Evolutionary conservation across 208 protist genomes (phyloP).

Genomic region (Crithidia fasciculata): DNA sequence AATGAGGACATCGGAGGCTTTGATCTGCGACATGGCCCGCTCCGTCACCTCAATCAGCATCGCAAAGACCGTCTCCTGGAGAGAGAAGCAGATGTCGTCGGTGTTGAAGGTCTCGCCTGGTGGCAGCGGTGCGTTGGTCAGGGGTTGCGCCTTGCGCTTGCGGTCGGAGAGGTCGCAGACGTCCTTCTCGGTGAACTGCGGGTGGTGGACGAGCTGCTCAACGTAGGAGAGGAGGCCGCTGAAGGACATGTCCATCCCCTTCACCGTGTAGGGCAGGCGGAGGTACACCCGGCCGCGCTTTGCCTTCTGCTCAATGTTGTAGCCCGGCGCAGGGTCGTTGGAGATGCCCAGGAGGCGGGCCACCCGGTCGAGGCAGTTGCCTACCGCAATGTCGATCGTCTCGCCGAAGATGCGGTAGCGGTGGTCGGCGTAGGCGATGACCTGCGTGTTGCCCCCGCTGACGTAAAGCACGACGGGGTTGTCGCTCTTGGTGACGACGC

Average conservation of each 20-base stretch:
- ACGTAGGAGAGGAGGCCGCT: slow-evolving; percentile 94
- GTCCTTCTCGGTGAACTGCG: slow-evolving; percentile 61
- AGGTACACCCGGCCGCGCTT: slow-evolving; percentile 84
- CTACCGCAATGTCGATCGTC: slow-evolving; percentile 99
- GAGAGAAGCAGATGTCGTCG: slow-evolving; percentile 98
- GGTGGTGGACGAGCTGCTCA: slow-evolving; percentile 74
- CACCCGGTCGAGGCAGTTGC: slow-evolving; percentile 98
- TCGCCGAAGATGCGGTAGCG: slow-evolving; percentile 99
- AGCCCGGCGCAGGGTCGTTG: slow-evolving; percentile 99
- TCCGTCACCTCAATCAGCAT: slow-evolving; percentile 99
- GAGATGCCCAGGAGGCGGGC: slow-evolving; percentile 95
- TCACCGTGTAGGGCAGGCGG: slow-evolving; percentile 97
- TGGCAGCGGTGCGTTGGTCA: slow-evolving; percentile 37
- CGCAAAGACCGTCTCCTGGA: slow-evolving; percentile 99
- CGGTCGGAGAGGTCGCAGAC: slow-evolving; percentile 26
- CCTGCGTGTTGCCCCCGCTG: slow-evolving; percentile 99
- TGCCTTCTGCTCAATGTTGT: slow-evolving; percentile 99
- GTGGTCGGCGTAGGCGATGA: slow-evolving; percentile 95
- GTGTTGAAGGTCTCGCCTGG: slow-evolving; percentile 78
- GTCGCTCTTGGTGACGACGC: slow-evolving; percentile 93
- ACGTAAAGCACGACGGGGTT: slow-evolving; percentile 99
- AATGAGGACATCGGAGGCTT: slow-evolving; percentile 96
- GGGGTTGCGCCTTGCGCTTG: slow-evolving; percentile 36
- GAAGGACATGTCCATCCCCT: slow-evolving; percentile 98
- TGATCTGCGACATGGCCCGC: slow-evolving; percentile 98